These are phyloP conservation scores for Serendipita indica DNA, from an alignment of 768 basidiomycete species.

Conservation along the genomic window DNA sequence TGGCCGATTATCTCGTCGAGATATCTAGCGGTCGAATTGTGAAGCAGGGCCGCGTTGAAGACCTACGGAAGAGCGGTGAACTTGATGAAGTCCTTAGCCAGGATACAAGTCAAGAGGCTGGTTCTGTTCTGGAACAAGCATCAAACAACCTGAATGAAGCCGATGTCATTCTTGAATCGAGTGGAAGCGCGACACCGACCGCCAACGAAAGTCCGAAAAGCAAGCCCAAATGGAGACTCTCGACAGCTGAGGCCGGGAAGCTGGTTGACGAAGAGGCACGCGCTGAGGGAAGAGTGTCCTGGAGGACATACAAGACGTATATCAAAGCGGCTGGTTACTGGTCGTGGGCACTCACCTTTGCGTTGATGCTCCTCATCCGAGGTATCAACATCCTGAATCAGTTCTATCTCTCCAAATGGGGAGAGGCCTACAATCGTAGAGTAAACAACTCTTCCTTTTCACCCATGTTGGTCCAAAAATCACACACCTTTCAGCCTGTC, in stretches of 20 bases:
- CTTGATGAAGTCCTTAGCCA: constrained; percentile 32
- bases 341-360: constrained; percentile 39
- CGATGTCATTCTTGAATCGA: constrained; percentile 6
- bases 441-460: constrained; percentile 16
- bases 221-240: constrained; percentile 2
- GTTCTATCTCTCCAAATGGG: constrained; percentile 54
- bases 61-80: constrained; percentile 30
- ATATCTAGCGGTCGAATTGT: constrained; percentile 35
- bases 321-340: constrained; percentile 43
- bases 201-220: not conserved
- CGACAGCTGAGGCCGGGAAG: constrained; percentile 27
- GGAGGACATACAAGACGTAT: constrained; percentile 46
- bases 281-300: constrained; percentile 50
- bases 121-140: constrained; percentile 23
- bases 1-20: constrained; percentile 53
- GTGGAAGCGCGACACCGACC: constrained; percentile 9
- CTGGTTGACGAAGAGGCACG: constrained; percentile 47
- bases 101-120: constrained; percentile 23
- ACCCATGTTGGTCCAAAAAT: constrained; percentile 12
- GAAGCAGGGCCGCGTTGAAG: constrained; percentile 36
- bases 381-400: constrained; percentile 43
- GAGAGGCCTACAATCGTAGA: constrained; percentile 42
- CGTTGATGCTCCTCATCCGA: constrained; percentile 40
- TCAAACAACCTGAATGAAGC: constrained; percentile 20
- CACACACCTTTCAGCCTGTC: constrained; percentile 24